Percentiles rank a stretch among this genome's conserved stretches.
phyloP scores from a whole-genome alignment of 1,284 basidiomycete genomes.

The Polyporus tsugae region DNA sequence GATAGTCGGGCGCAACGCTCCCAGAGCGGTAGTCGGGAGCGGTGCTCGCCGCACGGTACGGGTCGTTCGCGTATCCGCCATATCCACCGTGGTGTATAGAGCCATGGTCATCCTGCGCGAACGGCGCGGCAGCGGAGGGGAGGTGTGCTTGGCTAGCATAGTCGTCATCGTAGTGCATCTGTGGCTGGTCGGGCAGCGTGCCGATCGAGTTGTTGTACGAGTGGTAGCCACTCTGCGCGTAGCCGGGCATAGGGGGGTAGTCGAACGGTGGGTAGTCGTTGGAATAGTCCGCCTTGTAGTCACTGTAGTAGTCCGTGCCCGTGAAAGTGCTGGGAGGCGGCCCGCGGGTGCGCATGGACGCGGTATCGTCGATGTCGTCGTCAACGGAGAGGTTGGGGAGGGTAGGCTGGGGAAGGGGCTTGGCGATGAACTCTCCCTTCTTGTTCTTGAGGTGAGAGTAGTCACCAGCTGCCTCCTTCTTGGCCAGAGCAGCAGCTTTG shows the following conservation, averaged over 20 bases:
- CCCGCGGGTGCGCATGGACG: constrained; percentile 65
- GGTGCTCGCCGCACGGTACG: constrained; percentile 28
- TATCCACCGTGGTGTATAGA: constrained; percentile 23
- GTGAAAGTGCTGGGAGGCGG: constrained; percentile 61
- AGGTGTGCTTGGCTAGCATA: constrained; percentile 69
- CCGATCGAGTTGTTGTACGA: constrained; percentile 63
- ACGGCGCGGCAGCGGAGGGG: constrained; percentile 60
- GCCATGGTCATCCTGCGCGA: constrained; percentile 46
- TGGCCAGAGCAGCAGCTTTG: constrained; percentile 84
- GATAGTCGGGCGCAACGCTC: constrained; percentile 27
- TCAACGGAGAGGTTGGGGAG: constrained; percentile 91
- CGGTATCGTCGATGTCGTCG: constrained; percentile 72
- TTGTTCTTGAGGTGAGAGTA: constrained; percentile 94
- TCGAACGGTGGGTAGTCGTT: constrained; percentile 51
- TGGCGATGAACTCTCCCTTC: constrained; percentile 85
- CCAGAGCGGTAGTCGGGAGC: constrained; percentile 29
- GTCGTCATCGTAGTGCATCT: constrained; percentile 65
- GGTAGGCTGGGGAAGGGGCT: constrained; percentile 94
- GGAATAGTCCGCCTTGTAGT: constrained; percentile 50
- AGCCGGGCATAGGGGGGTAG: constrained; percentile 70
- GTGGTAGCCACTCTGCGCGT: constrained; percentile 51
- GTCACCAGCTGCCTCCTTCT: constrained; percentile 91
- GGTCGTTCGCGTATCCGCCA: constrained; percentile 30
- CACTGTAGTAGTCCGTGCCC: constrained; percentile 60
- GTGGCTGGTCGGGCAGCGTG: constrained; percentile 60